Evolutionary conservation across 2,329 filamentous ascomycete species (phyloP), one percentile per base, ranked within the genome.

Genomic region (Cytospora paraplurivora): DNA sequence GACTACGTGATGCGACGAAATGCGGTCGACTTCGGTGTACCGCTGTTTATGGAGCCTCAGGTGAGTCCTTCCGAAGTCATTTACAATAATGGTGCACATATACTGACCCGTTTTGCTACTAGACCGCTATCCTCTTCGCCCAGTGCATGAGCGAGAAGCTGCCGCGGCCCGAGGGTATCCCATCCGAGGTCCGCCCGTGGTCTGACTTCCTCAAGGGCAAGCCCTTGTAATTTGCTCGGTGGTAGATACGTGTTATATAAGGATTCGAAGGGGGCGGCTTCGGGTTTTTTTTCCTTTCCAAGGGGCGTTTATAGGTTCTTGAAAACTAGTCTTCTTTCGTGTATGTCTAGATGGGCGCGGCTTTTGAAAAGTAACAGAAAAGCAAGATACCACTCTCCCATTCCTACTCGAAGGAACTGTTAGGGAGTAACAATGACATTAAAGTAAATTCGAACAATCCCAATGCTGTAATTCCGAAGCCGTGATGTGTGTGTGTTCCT

Each of bases 1-100:
- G 93, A 99, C 81, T 99, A 99, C 73, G 93, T 99, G 63, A 98
- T 98, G 94, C 88, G 95, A 73, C 88, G 95, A 75, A 99, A 99
- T 74, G 95, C 95, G 34, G 95, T 99, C 62, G 95, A 99, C 80
- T 99, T 99, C 76, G 94, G 94, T 71, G 93, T 98, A 37, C 95
- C 95, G 56, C 83, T 99, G 62, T 98, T 99, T 78, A 97, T 97
- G 93, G 94, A 98, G 82, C 92, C 93, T 61, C 94, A 95, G 89
- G 93, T 96, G 82, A 81, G 86, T 76, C 69, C 62, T 60, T 50
- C 13, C 27, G 8, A 19, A 59, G 21, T 52, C 13, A 7, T 10
- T 15, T 15, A 4, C 12, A 21, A 19, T 2, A 2, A 10, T 4
- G 15, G 2, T 21, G 47, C 33, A 51, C 19, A 57, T 57, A 62